Conservation (phyloP, 192 early-diverging fungal species). For the Martensiomyces pterosporus region DNA sequence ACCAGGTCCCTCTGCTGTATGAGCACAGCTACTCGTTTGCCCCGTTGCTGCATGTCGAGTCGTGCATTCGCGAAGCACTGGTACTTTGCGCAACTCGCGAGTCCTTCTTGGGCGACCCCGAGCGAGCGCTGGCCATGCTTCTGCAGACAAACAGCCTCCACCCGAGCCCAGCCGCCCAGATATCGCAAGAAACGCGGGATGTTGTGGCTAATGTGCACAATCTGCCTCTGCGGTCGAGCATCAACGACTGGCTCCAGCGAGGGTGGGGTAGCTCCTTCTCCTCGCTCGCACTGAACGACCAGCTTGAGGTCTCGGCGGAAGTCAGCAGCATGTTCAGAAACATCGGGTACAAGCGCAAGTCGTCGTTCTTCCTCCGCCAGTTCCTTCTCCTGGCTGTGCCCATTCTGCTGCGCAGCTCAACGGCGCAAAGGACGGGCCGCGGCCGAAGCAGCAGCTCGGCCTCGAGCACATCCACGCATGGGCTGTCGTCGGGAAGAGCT, state of each 20-base stretch:
- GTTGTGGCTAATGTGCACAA: slow-evolving; percentile 18
- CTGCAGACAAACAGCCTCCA: slow-evolving; percentile 6
- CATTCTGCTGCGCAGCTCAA: slow-evolving; percentile 34
- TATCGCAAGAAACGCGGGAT: slow-evolving; percentile 11
- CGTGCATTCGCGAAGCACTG: slow-evolving; percentile 43
- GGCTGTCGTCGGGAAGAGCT: not conserved
- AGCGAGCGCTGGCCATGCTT: slow-evolving; percentile 20
- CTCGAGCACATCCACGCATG: slow-evolving; percentile 7
- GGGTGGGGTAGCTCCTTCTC: slow-evolving; percentile 27
- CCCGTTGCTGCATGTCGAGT: slow-evolving; percentile 42
- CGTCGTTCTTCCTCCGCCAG: slow-evolving; percentile 43
- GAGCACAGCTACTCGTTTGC: slow-evolving; percentile 38
- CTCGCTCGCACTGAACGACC: slow-evolving; percentile 26
- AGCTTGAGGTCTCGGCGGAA: slow-evolving; percentile 34
- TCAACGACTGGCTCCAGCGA: slow-evolving; percentile 41
- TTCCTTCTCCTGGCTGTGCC: slow-evolving; percentile 39
- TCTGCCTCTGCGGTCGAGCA: slow-evolving; percentile 12
- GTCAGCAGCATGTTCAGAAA: slow-evolving; percentile 16
- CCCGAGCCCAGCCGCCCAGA: not conserved
- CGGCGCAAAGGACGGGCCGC: slow-evolving; percentile 3
- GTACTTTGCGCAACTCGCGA: slow-evolving; percentile 34
- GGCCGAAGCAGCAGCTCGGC: not conserved
- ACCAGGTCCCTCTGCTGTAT: slow-evolving; percentile 37
- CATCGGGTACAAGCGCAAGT: slow-evolving; percentile 31
- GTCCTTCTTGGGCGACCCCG: slow-evolving; percentile 17